Evolutionary conservation across 371 early-diverging fungal species (phyloP), one percentile per base, ranked within the genome.

Genomic region (Mucor velutinosus): DNA sequence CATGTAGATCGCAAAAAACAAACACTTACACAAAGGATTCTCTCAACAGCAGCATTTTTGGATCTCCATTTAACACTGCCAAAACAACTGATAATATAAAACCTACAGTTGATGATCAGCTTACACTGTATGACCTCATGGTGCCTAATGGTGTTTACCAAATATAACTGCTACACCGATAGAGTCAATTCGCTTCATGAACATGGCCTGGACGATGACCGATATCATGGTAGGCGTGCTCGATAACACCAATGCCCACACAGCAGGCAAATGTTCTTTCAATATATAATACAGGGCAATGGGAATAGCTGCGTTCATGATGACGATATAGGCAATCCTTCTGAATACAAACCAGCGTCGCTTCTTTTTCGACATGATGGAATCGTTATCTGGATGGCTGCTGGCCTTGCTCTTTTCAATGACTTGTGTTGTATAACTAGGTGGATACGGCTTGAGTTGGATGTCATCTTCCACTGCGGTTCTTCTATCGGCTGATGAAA

Each of bases 21-120:
- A 4, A 35, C 35, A 39, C 25, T 51, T 75, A 73, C 78, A 81
- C 75, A 72, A 83, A 72, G 1, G 85, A 85, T 65, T 82, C 85
- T 39, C 85, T 62, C 67, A 85, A 61, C 25, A 84, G 59, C n/a
- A 84, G 66, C 25, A 84, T 62, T 45, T 78, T 80, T 7, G 85
- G 82, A 62, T 84, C 79, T 25, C 78, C 76, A 61, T 82, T 80
- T 27, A 77, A 58, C 6, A 74, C 70, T 7, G 85, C 82, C 11
- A 84, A 62, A 30, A 82, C 68, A 51, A 80, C 80, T 3, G 85
- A 84, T 23, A 84, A 51, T 33, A 73, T 64, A 62, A 84, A 84
- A 32, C 79, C 82, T 78, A 67, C 14, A 63, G 15, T 47, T 7
- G 14, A 49, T 80, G 62, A 35, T 80, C 70, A 60, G 78, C 80